Base-by-base conservation (phyloP, 2,329 filamentous ascomycete species). In the Calonectria leucothoes region DNA sequence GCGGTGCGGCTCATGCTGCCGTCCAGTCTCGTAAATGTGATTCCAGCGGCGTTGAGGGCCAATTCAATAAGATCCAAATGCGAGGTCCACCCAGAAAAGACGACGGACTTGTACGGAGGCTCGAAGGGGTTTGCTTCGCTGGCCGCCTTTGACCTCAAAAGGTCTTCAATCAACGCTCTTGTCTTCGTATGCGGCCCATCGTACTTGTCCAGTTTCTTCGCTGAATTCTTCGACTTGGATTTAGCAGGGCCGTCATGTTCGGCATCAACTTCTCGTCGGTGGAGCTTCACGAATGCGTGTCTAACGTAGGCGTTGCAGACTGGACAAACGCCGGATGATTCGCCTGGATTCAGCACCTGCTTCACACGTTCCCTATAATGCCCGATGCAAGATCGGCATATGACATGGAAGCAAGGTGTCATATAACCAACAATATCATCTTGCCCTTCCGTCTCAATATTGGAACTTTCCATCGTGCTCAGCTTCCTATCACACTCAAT, bases 41-140 rank as follows among this genome's bases (percentile, higher is more conserved):
- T 94, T 12, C 89, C 88, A 14, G 89, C 89, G 64, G 91, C 88
- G 35, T 91, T 88, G 17, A 98, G 89, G 0, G 96, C 96, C 64
- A 95, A 89, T 81, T 97, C 92, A 77, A 99, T 98, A 25, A 99
- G 90, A 82, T 98, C 96, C 20, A 99, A 91, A 82, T 98, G 96
- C 0, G 94, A 93, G 0, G 97, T 98, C 96, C 97, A 98, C n/a
- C 93, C 93, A 0, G 95, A 98, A 84, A 98, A 98, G 8, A 99
- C 92, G 17, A 99, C 95, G 31, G 95, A 97, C 83, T 98, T 98
- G 85, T 95, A 94, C 0, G 96, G 96, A 0, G 91, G 90, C 80
- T 96, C 91, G 14, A 90, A 85, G 0, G 92, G 91, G 12, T 91
- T 87, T 0, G 85, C 86, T 45, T 89, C 88, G 73, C 92, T 94